Evolutionary conservation across 2,329 filamentous ascomycete genomes (phyloP), one percentile per base, ranked within the genome.

Genomic region (Fusarium acutatum): DNA sequence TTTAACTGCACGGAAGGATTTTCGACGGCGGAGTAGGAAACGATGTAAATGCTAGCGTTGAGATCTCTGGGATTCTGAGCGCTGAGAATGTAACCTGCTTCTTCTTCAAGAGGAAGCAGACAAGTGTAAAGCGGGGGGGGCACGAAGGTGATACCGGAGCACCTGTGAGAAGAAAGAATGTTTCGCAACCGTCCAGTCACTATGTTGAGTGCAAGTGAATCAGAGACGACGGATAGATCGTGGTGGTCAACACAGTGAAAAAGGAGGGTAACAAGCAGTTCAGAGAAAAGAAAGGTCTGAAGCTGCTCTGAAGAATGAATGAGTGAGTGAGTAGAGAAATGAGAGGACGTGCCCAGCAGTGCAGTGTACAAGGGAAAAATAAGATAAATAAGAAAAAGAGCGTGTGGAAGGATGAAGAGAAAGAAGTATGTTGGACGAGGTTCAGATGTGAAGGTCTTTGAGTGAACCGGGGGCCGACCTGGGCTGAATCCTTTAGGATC

Each of bases 291-390:
- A 69, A 63, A 38, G 69, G 72, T 72, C 66, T 60, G 61, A 58
- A 66, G 49, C 75, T 73, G 74, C 49, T 70, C 65, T 57, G 47
- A 50, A 67, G 67, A 65, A 69, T 68, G 40, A 69, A 46, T 57
- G 53, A 60, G 35, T 64, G 50, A 47, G 41, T 66, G 18, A 50
- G 40, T 60, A 38, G 34, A 76, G 52, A 43, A 67, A 81, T 65
- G 80, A 81, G 72, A 79, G 80, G 76, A 82, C 74, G 77, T 82
- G 80, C 78, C 79, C 79, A 81, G 80, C 81, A 74, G 70, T 70
- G 67, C 50, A 63, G 70, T 69, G 69, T 72, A 72, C 69, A 64
- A 70, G 24, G 46, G 37, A 32, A 57, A 50, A 61, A 61, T n/a
- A 54, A 54, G 34, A 30, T 28, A 54, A 43, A 60, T 64, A 57